These are phyloP conservation scores for Gentiana straminea DNA, from an alignment of 257 asterid species.

Conservation along the genomic window DNA sequence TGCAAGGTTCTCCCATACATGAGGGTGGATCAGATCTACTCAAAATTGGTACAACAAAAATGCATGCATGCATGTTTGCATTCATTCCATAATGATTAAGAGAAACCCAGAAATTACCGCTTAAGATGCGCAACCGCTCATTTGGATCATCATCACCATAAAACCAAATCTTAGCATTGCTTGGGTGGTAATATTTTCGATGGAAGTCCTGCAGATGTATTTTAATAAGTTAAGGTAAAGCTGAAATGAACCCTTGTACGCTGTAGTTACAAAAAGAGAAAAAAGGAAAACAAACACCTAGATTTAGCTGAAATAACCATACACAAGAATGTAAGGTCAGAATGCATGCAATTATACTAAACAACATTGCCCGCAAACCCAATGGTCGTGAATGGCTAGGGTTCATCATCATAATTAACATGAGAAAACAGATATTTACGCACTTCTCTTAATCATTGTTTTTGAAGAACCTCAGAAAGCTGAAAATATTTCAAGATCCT, in stretches of 20 bases:
- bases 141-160: conserved; percentile 92
- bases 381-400: no score
- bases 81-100: neutral
- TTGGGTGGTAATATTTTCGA: conserved; percentile 84
- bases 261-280: no score
- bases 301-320: neutral
- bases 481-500: no score
- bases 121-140: conserved; percentile 76
- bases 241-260: neutral
- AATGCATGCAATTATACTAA: no score
- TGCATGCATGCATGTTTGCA: neutral
- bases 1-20: no score
- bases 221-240: conserved; percentile 6
- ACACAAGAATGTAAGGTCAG: neutral
- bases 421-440: no score
- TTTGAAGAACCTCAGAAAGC: no score
- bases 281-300: neutral
- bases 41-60: neutral
- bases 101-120: conserved; percentile 38
- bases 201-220: conserved; percentile 70
- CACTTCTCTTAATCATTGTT: no score
- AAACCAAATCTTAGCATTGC: conserved; percentile 97
- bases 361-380: no score
- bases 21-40: conserved; percentile 5
- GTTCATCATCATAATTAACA: no score